Evolutionary conservation across 441 rosid species (phyloP).

Genomic region (Adansonia madagascariensis): DNA sequence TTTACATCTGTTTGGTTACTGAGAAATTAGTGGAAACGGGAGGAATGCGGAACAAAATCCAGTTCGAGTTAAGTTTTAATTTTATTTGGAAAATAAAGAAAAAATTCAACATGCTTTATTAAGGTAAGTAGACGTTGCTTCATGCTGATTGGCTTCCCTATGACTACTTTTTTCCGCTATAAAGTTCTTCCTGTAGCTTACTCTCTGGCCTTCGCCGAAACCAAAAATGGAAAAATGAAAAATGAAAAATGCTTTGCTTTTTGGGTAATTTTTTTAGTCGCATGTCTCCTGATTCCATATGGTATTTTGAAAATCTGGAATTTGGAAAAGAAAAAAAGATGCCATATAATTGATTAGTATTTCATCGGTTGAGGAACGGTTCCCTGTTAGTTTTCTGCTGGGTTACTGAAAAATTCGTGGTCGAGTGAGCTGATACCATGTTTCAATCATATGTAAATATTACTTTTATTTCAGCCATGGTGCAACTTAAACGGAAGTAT

Average conservation of each 20-base stretch:
- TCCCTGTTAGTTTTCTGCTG: background rate
- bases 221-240: background rate
- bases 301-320: background rate
- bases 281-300: background rate
- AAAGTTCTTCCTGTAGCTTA: background rate
- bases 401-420: background rate
- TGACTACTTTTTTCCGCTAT: background rate
- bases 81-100: background rate
- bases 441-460: background rate
- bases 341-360: background rate
- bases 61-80: background rate
- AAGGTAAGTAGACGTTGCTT: background rate
- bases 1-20: conserved; percentile 23
- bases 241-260: background rate
- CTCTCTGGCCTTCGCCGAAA: background rate
- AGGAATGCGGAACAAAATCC: background rate
- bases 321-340: background rate
- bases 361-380: background rate
- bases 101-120: background rate
- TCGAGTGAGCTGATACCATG: background rate
- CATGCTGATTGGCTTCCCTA: background rate
- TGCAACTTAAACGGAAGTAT: background rate
- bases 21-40: conserved; percentile 11
- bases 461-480: background rate
- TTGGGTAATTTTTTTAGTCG: background rate